Percentiles rank a stretch among this genome's conserved stretches.
Evolutionary conservation across 495 filamentous ascomycete species (phyloP).

Genomic region (Clohesyomyces aquaticus): DNA sequence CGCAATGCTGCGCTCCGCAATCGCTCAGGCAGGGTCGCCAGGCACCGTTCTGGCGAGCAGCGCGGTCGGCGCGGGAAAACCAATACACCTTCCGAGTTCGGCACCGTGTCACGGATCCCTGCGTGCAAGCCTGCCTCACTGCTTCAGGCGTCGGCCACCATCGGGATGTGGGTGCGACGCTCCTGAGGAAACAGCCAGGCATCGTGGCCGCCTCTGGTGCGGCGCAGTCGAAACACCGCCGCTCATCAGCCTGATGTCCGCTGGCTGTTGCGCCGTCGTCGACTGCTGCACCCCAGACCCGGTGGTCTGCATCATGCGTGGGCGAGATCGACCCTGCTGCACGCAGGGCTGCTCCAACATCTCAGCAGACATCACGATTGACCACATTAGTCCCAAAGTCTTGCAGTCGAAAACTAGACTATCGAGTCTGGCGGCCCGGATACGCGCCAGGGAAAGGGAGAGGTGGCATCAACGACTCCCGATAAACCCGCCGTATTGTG

Average conservation of each 20-base stretch:
- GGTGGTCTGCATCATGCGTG: constrained; percentile 29
- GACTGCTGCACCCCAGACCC: constrained; percentile 33
- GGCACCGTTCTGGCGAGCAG: background rate
- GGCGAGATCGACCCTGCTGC: constrained; percentile 23
- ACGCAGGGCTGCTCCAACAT: background rate
- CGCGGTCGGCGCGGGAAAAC: constrained; percentile 31
- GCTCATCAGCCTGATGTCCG: constrained; percentile 7
- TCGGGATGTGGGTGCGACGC: constrained; percentile 25
- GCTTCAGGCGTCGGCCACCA: constrained; percentile 25
- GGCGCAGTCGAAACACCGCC: constrained; percentile 1
- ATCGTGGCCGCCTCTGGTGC: background rate
- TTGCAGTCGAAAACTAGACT: constrained; percentile 4
- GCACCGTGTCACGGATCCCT: constrained; percentile 3
- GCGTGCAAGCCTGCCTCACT: no score
- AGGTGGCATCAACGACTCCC: background rate
- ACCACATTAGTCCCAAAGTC: background rate
- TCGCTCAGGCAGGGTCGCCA: constrained; percentile 14
- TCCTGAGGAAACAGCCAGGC: no score
- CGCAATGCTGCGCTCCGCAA: constrained; percentile 23
- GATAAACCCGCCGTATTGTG: constrained; percentile 13
- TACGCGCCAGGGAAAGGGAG: background rate
- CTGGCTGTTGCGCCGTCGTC: background rate
- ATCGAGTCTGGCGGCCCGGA: constrained; percentile 9
- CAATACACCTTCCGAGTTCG: constrained; percentile 32
- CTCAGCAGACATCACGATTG: background rate